Evolutionary conservation across 805 yeast genomes (phyloP).

Genomic region (Candida tammaniensis): DNA sequence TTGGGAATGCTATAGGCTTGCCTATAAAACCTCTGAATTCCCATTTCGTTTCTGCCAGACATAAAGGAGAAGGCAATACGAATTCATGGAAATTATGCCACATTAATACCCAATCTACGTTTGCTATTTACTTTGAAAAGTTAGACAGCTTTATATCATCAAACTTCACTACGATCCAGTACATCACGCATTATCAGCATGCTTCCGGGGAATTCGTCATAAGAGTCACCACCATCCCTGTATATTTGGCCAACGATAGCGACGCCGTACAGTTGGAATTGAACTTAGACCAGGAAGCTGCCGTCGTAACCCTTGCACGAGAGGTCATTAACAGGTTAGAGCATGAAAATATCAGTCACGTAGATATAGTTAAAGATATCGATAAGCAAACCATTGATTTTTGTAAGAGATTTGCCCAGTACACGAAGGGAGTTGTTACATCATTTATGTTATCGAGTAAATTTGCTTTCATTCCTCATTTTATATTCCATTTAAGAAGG

Average conservation of each 20-base stretch:
- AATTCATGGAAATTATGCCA: constrained; percentile 58
- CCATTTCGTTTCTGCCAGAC: constrained; percentile 5
- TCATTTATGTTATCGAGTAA: constrained; percentile 82
- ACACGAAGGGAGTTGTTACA: constrained; percentile 77
- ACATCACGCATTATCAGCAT: constrained; percentile 90
- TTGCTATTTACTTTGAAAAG: constrained; percentile 80
- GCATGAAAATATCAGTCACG: constrained; percentile 67
- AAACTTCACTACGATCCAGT: constrained; percentile 60
- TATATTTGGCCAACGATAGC: constrained; percentile 53
- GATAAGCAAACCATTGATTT: constrained; percentile 87
- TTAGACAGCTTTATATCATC: constrained; percentile 7
- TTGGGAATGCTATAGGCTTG: constrained; percentile 86
- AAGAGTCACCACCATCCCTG: constrained; percentile 74
- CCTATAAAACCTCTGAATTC: constrained; percentile 43
- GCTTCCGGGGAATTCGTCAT: constrained; percentile 87
- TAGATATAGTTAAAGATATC: constrained; percentile 88
- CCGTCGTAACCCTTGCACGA: constrained; percentile 91
- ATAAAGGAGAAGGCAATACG: constrained; percentile 14
- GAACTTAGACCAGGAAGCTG: constrained; percentile 98
- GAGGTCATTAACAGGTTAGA: constrained; percentile 76
- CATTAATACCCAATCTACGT: constrained; percentile 83
- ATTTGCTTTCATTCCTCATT: constrained; percentile 90
- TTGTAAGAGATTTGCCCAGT: constrained; percentile 92
- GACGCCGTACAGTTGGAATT: constrained; percentile 47
- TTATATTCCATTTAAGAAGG: constrained; percentile 91